phyloP scores from a whole-genome alignment of 495 filamentous ascomycete genomes.

The Lentithecium fluviatile region DNA sequence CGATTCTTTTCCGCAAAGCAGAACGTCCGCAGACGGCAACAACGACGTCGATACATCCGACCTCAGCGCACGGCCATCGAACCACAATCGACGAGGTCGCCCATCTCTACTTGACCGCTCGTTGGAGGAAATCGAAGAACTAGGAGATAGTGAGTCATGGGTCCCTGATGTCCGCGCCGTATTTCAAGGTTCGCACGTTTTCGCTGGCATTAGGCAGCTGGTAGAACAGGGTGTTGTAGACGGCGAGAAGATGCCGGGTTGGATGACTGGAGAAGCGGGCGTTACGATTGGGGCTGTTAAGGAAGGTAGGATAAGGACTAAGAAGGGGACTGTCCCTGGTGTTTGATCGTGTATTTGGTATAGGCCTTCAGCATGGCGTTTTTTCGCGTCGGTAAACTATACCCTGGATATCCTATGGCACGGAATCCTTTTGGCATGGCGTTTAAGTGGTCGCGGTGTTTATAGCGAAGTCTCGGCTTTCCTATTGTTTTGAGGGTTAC shows the following conservation, averaged over 20 bases:
- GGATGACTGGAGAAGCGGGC: constrained; percentile 86
- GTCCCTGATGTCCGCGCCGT: constrained; percentile 60
- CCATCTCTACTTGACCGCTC: constrained; percentile 19
- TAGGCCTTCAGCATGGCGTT: not conserved
- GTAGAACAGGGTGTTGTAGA: constrained; percentile 72
- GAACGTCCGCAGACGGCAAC: not conserved
- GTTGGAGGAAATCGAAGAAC: constrained; percentile 23
- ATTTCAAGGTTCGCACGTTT: constrained; percentile 76
- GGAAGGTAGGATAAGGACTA: constrained; percentile 52
- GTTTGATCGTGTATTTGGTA: constrained; percentile 7
- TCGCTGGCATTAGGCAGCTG: constrained; percentile 71
- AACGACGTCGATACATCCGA: constrained; percentile 32
- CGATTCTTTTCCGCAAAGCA: constrained; percentile 19
- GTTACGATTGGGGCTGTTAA: constrained; percentile 69
- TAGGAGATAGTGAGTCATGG: constrained; percentile 41
- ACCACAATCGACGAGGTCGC: constrained; percentile 15
- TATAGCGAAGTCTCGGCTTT: not conserved
- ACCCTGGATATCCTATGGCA: constrained; percentile 4
- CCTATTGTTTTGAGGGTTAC: too few species aligned
- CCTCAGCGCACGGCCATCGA: not conserved
- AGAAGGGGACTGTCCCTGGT: constrained; percentile 14
- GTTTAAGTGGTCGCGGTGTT: not conserved
- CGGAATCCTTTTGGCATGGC: not conserved
- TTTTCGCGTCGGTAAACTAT: not conserved
- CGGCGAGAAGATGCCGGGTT: constrained; percentile 76